phyloP scores from a whole-genome alignment of 1,284 basidiomycete genomes.

The Coniferiporia sulphurascens region DNA sequence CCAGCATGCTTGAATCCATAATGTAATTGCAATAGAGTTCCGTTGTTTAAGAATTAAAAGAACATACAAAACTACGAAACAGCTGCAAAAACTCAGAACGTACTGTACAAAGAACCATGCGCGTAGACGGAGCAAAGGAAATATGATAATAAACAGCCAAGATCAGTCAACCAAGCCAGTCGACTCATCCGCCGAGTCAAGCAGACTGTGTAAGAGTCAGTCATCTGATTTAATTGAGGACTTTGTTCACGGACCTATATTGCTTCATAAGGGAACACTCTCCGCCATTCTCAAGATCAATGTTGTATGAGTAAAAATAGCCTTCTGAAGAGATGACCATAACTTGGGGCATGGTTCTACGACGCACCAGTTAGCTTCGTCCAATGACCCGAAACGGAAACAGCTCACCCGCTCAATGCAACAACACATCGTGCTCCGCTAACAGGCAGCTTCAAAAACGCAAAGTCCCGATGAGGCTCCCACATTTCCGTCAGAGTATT shows the following conservation, averaged over 20 bases:
- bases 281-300: conserved; percentile 94
- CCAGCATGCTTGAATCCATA: too few relatives aligned
- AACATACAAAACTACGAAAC: conserved; percentile 1
- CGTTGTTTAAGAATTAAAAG: not conserved
- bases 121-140: not conserved
- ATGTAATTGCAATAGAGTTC: too few relatives aligned
- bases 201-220: conserved; percentile 2
- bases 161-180: conserved; percentile 14
- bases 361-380: conserved; percentile 1
- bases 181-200: conserved; percentile 15
- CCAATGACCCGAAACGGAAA: not conserved
- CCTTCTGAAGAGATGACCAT: conserved; percentile 97
- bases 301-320: conserved; percentile 92
- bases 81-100: not conserved
- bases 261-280: conserved; percentile 95
- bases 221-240: not conserved
- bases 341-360: conserved; percentile 88
- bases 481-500: conserved; percentile 92
- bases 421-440: conserved; percentile 80
- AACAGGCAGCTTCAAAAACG: conserved; percentile 84
- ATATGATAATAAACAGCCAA: not conserved
- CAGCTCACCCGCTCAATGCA: conserved; percentile 75
- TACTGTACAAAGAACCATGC: not conserved
- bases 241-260: conserved; percentile 54
- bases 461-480: conserved; percentile 96